phyloP scores from a whole-genome alignment of 257 asterid species.

The Petunia axillaris region DNA sequence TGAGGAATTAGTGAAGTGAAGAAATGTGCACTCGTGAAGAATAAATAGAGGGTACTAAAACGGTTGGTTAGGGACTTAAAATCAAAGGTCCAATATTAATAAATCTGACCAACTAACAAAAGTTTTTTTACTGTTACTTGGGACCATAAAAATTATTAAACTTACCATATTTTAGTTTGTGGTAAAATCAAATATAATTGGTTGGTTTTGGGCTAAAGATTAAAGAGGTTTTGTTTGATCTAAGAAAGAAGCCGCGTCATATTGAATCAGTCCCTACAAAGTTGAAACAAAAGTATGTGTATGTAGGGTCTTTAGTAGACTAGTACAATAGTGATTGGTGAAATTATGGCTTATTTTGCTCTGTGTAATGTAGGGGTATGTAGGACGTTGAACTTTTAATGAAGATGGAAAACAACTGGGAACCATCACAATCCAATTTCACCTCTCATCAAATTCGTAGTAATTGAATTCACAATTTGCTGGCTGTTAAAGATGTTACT shows the following conservation, averaged over 20 bases:
- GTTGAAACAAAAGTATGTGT: background rate
- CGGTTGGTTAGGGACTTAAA: conserved; percentile 27
- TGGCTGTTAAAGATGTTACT: background rate
- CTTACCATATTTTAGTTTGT: background rate
- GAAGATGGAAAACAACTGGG: background rate
- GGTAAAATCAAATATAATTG: background rate
- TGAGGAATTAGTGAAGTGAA: conserved; percentile 41
- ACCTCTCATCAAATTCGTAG: background rate
- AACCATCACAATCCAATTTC: background rate
- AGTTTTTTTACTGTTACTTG: conserved; percentile 43
- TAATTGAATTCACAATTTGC: background rate
- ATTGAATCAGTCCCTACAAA: background rate
- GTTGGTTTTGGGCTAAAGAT: too few species aligned
- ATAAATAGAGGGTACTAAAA: conserved; percentile 55
- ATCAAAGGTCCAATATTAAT: conserved; percentile 33
- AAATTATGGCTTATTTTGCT: background rate
- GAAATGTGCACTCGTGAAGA: conserved; percentile 37
- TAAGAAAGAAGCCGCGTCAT: conserved; percentile 19
- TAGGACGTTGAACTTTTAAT: background rate
- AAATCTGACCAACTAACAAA: conserved; percentile 45
- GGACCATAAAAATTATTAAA: conserved; percentile 42
- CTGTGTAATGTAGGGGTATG: background rate
- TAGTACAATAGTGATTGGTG: background rate
- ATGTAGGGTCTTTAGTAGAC: conserved; percentile 1
- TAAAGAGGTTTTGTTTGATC: conserved; percentile 2